Percentiles rank a stretch among this genome's conserved stretches.
phyloP scores from a whole-genome alignment of 2,329 filamentous ascomycete species.

The Fusarium ambrosium region DNA sequence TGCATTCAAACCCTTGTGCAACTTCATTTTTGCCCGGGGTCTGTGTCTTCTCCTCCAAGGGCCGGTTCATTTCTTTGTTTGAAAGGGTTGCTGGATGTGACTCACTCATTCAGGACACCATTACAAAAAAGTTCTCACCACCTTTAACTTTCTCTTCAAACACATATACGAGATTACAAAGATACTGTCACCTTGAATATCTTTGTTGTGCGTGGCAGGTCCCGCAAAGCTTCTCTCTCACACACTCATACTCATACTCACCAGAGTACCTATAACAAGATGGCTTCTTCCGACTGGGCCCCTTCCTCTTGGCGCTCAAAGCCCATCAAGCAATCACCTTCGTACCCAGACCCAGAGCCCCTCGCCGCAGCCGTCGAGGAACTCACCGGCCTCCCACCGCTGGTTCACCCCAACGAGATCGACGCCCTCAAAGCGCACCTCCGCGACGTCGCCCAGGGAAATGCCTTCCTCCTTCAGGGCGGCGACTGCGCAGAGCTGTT shows the following conservation, averaged over 20 bases:
- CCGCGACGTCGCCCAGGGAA: constrained; percentile 87
- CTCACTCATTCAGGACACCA: constrained; percentile 20
- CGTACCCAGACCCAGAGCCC: constrained; percentile 73
- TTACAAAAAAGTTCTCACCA: constrained; percentile 3
- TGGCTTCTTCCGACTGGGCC: constrained; percentile 63
- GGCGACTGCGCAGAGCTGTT: constrained; percentile 98
- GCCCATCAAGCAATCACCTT: constrained; percentile 82
- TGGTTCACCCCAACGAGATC: constrained; percentile 87
- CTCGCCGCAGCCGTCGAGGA: constrained; percentile 73
- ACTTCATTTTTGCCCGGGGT: constrained; percentile 33
- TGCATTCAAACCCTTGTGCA: constrained; percentile 5
- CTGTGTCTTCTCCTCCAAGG: not conserved
- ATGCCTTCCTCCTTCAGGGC: constrained; percentile 94
- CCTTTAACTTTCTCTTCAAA: not conserved
- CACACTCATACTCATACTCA: not conserved
- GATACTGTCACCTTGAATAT: not conserved
- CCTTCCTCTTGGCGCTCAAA: constrained; percentile 81
- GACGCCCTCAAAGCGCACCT: constrained; percentile 82
- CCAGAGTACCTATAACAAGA: constrained; percentile 7
- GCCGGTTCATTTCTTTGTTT: constrained; percentile 29
- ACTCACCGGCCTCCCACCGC: constrained; percentile 78
- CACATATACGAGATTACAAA: not conserved
- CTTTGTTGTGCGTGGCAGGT: not conserved
- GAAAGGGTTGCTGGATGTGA: constrained; percentile 20
- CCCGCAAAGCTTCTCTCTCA: constrained; percentile 1